Conservation (phyloP, 106 monocot genomes). For the Dioscorea dumetorum region DNA sequence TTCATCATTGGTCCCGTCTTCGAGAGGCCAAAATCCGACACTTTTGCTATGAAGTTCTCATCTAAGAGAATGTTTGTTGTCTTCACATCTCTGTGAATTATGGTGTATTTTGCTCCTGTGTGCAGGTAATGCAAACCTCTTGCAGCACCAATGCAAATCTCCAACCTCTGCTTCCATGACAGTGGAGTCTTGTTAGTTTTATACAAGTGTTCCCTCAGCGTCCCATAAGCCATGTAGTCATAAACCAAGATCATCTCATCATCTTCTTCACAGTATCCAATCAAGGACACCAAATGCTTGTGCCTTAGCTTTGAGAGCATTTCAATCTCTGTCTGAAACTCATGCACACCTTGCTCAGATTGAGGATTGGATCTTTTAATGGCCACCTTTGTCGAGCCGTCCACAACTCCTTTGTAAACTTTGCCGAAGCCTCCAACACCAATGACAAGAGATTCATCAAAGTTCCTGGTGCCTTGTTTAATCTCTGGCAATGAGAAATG, state of each 20-base stretch:
- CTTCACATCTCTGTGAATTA: constrained; percentile 84
- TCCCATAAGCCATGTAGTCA: constrained; percentile 75
- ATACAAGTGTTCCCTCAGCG: constrained; percentile 72
- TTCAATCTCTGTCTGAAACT: constrained; percentile 86
- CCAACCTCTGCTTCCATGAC: constrained; percentile 62
- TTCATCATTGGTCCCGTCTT: constrained; percentile 67
- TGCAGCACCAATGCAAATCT: constrained; percentile 66
- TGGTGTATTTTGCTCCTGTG: constrained; percentile 76
- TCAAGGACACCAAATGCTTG: constrained; percentile 68
- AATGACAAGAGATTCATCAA: constrained; percentile 69
- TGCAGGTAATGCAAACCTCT: constrained; percentile 80
- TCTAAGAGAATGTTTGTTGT: constrained; percentile 81
- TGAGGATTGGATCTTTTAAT: constrained; percentile 67
- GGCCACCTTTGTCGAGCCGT: constrained; percentile 37
- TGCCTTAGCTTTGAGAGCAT: constrained; percentile 91
- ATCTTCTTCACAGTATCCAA: constrained; percentile 73
- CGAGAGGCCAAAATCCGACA: constrained; percentile 83
- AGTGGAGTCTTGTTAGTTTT: constrained; percentile 41
- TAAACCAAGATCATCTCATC: constrained; percentile 75
- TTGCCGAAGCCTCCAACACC: constrained; percentile 89
- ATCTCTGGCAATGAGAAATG: constrained; percentile 76
- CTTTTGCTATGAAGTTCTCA: constrained; percentile 74
- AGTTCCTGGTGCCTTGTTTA: constrained; percentile 58
- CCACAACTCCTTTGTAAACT: constrained; percentile 60
- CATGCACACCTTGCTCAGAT: constrained; percentile 70